Percentiles rank a stretch among this genome's conserved stretches.
Evolutionary conservation across 371 early-diverging fungal genomes (phyloP).

Genomic region (Capillidium rhysosporum): DNA sequence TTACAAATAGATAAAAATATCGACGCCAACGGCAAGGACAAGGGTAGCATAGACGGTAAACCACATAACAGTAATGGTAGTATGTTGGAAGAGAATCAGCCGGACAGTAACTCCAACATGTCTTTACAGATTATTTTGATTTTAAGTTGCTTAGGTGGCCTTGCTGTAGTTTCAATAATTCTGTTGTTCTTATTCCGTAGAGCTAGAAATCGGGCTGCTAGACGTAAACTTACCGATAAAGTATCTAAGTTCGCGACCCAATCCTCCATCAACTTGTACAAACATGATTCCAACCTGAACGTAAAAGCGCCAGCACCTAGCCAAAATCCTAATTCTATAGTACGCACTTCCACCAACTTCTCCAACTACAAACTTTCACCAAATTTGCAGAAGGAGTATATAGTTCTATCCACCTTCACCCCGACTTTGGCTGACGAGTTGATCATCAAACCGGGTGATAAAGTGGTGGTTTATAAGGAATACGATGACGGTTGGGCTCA

Average conservation of each 20-base stretch:
- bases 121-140: conserved; percentile 1
- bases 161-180: not conserved
- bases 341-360: not conserved
- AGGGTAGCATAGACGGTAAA: not conserved
- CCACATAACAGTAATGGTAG: not conserved
- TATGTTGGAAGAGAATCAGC: not conserved
- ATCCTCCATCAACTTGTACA: not conserved
- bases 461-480: conserved; percentile 32
- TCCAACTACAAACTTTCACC: not conserved
- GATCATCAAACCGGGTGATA: conserved; percentile 36
- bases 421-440: conserved; percentile 46
- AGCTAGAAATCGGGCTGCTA: too few relatives aligned
- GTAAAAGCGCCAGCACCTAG: not conserved
- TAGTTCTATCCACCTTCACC: conserved; percentile 28
- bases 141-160: not conserved
- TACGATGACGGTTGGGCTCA: conserved; percentile 54
- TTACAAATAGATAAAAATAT: not conserved
- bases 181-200: not conserved
- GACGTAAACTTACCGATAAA: too few relatives aligned
- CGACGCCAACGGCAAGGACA: not conserved
- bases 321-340: not conserved
- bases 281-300: not conserved
- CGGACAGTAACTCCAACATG: not conserved
- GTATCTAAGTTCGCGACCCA: too few relatives aligned
- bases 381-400: conserved; percentile 6